A percentile compares a stretch with the other conserved stretches of the same genome.
These are phyloP conservation scores for Abelmoschus esculentus DNA, from an alignment of 345 rosid genomes.

Conservation along the genomic window DNA sequence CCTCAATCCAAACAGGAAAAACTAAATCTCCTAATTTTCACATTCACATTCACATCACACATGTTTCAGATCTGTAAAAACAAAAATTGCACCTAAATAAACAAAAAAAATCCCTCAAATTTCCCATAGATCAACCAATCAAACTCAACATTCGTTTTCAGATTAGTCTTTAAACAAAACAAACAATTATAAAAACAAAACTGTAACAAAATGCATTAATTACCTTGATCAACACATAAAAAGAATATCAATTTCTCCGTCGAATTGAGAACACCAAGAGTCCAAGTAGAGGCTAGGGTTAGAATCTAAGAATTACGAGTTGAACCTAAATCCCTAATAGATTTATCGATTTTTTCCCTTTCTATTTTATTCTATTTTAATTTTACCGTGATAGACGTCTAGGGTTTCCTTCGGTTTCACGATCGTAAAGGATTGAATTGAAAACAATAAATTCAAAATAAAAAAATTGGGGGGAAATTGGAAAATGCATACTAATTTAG, in stretches of 20 bases:
- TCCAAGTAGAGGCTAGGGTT: conserved; percentile 25
- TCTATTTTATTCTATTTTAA: background rate
- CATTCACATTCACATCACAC: conserved; percentile 36
- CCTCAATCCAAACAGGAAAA: conserved; percentile 33
- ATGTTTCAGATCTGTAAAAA: conserved; percentile 54
- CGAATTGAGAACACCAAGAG: conserved; percentile 24
- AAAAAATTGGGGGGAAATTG: background rate
- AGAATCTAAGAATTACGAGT: conserved; percentile 29
- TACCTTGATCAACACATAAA: conserved; percentile 30
- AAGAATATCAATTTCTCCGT: conserved; percentile 19
- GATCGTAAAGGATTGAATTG: conserved; percentile 42
- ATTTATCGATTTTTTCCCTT: conserved; percentile 23
- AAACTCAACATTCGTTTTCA: conserved; percentile 8
- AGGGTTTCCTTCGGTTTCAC: conserved; percentile 26
- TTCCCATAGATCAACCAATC: conserved; percentile 5
- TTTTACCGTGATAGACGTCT: conserved; percentile 29
- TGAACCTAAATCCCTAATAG: conserved; percentile 21
- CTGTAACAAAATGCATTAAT: conserved; percentile 12
- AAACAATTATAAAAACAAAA: conserved; percentile 5
- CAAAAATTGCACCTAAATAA: background rate
- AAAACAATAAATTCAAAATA: conserved; percentile 16
- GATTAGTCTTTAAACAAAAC: conserved; percentile 11
- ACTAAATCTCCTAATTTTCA: conserved; percentile 29
- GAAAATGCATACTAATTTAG: background rate
- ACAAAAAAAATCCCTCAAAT: conserved; percentile 6